Base-by-base conservation (phyloP, 257 asterid genomes). In the Datura wrightii region DNA sequence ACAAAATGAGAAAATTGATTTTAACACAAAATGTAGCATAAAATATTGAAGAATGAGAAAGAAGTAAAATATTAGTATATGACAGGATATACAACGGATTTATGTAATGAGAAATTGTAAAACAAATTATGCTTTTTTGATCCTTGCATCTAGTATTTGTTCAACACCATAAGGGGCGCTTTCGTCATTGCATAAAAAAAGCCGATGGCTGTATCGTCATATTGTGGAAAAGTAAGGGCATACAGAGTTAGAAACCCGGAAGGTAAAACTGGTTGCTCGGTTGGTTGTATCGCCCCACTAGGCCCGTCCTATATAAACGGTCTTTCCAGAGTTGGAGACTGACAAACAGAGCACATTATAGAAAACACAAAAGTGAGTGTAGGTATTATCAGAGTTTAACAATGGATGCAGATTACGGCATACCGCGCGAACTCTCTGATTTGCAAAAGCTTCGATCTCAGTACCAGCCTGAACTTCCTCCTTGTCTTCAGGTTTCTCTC, bases 401-500 rank as follows among this genome's bases (percentile, higher is more conserved):
- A 54, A 95, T 96, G 98, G 97, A 92, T 88, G 93, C 97, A 14
- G 99, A 94, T 85, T 96, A 86, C 78, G 98, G 99, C 56, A 82
- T 87, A 16, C 86, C 91, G 1, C 90, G 99, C 44, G 97, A 94
- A 80, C 97, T 96, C 50, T 92, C 97, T 82, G 97, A 92, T 93
- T 94, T 94, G 79, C 99, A 96, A 85, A 91, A 90, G 87, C 97
- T 92, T 67, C 93, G 98, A 78, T 86, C 96, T 84, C 93, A 81
- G 5, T 96, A 96, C 83, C 84, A 86, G 37, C 98, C 99, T 2
- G 90, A 91, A 67, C 95, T 96, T 66, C 99, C 99, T 44, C 99
- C 99, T 16, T 96, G 98, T 90, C 99, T 96, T 85, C 94, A 95
- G 97, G 99, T 95, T 11, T 44, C 15, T 8, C 18, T 76, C 58